These are phyloP conservation scores for Colletotrichum incanum DNA, from an alignment of 2,329 filamentous ascomycete genomes.

Conservation along the genomic window DNA sequence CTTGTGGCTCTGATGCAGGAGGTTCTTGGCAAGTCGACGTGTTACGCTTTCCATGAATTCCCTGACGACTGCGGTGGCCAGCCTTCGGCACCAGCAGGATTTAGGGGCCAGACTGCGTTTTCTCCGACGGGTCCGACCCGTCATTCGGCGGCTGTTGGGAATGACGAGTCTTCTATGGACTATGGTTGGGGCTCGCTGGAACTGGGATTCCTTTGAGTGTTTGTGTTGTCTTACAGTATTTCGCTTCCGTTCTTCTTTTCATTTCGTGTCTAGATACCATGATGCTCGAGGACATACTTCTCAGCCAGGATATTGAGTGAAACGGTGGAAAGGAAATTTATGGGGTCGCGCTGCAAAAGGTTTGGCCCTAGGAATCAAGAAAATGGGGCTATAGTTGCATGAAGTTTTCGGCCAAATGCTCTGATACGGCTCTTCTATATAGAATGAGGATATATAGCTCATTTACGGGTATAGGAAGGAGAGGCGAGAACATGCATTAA, in stretches of 20 bases:
- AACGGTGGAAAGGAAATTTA: not conserved
- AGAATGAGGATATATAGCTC: too few relatives aligned
- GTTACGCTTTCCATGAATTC: constrained; percentile 45
- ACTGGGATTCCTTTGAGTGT: constrained; percentile 38
- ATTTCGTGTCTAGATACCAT: not conserved
- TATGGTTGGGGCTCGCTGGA: constrained; percentile 42
- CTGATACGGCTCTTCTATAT: too few relatives aligned
- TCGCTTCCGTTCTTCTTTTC: not conserved
- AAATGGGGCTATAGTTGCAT: too few relatives aligned
- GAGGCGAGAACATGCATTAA: too few relatives aligned
- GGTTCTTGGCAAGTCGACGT: constrained; percentile 54
- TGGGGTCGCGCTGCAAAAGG: not conserved
- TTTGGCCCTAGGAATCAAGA: too few relatives aligned
- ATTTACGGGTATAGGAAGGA: too few relatives aligned
- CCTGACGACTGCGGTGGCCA: constrained; percentile 39
- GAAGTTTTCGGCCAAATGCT: too few relatives aligned
- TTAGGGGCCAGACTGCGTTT: constrained; percentile 30
- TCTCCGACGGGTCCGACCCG: constrained; percentile 39
- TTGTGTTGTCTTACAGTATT: not conserved
- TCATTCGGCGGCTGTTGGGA: constrained; percentile 27
- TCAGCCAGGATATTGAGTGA: too few relatives aligned
- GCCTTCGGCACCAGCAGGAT: constrained; percentile 13
- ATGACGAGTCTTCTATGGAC: constrained; percentile 36
- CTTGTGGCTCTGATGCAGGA: constrained; percentile 51
- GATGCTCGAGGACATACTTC: not conserved